phyloP scores from a whole-genome alignment of 768 basidiomycete genomes.

The Mycena chlorophos region DNA sequence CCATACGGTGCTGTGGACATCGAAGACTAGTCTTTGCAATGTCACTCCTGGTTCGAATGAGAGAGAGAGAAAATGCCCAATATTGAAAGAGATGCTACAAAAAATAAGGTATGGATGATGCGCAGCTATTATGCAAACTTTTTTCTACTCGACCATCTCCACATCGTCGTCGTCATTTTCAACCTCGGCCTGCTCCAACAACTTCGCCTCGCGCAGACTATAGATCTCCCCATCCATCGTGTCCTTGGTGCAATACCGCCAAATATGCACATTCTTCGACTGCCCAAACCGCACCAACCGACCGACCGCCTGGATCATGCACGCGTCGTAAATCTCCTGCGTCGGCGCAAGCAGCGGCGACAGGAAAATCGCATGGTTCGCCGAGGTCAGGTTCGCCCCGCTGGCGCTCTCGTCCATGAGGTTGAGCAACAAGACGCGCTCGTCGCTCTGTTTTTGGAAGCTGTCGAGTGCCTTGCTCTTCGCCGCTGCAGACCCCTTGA shows the following conservation, averaged over 20 bases:
- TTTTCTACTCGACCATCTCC: not conserved
- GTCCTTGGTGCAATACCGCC: slow-evolving; percentile 79
- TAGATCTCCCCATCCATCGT: slow-evolving; percentile 90
- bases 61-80: not conserved
- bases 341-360: slow-evolving; percentile 84
- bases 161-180: no score
- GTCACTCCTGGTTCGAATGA: not conserved
- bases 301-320: slow-evolving; percentile 82
- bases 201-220: slow-evolving; percentile 43
- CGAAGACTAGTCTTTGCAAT: slow-evolving; percentile 39
- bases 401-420: slow-evolving; percentile 96
- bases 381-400: slow-evolving; percentile 88
- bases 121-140: not conserved
- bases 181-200: not conserved
- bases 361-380: slow-evolving; percentile 94
- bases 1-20: slow-evolving; percentile 89
- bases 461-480: slow-evolving; percentile 82
- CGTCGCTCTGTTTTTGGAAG: slow-evolving; percentile 80
- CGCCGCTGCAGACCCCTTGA: slow-evolving; percentile 72
- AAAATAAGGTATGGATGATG: no score
- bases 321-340: slow-evolving; percentile 82
- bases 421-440: slow-evolving; percentile 82
- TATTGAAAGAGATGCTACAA: not conserved
- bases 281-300: slow-evolving; percentile 85
- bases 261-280: slow-evolving; percentile 74